phyloP scores from a whole-genome alignment of 2,329 filamentous ascomycete species.

The Dactylellina parvicollis region DNA sequence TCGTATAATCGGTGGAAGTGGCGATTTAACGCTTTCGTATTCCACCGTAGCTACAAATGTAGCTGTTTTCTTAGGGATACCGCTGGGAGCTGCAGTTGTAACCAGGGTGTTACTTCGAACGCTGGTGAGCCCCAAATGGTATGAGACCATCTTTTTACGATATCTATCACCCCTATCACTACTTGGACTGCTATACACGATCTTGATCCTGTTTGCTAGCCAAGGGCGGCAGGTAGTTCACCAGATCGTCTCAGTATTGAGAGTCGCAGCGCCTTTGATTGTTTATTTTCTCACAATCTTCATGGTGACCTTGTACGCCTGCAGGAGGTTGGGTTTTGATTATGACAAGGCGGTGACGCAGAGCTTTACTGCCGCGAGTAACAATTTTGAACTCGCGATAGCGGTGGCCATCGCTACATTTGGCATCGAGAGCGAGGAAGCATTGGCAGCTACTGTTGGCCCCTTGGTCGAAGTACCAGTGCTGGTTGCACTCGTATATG shows the following conservation, averaged over 20 bases:
- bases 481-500: constrained; percentile 78
- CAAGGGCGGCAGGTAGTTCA: constrained; percentile 80
- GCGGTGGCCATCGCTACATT: constrained; percentile 85
- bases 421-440: constrained; percentile 80
- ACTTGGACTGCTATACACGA: constrained; percentile 85
- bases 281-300: constrained; percentile 85
- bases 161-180: constrained; percentile 78
- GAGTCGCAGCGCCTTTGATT: constrained; percentile 81
- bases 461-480: constrained; percentile 89
- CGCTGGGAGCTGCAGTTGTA: constrained; percentile 79
- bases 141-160: constrained; percentile 74
- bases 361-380: constrained; percentile 88
- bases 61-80: constrained; percentile 84
- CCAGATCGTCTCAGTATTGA: constrained; percentile 82
- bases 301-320: constrained; percentile 71
- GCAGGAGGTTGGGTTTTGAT: constrained; percentile 73
- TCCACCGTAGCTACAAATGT: constrained; percentile 79
- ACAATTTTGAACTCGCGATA: constrained; percentile 93
- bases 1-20: constrained; percentile 64
- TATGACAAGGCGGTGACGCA: constrained; percentile 78
- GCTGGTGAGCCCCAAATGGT: constrained; percentile 69
- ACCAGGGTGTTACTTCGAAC: constrained; percentile 73
- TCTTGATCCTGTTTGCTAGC: constrained; percentile 83
- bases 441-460: constrained; percentile 82
- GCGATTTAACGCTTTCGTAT: constrained; percentile 65